These are phyloP conservation scores for Talaromyces sp. DNA, from an alignment of 2,329 filamentous ascomycete genomes.

Conservation along the genomic window DNA sequence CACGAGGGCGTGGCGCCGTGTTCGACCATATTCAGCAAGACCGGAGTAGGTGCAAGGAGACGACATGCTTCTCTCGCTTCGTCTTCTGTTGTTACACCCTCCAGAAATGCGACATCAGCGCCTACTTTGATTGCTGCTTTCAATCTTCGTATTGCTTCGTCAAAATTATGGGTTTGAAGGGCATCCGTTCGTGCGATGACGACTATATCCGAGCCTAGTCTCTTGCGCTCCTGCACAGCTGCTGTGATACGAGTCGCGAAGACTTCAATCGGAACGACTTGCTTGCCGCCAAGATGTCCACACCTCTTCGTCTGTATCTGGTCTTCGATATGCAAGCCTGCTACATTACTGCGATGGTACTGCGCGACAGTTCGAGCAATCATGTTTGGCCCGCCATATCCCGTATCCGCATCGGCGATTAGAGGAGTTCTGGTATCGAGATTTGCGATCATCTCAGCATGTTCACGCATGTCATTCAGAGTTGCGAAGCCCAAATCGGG, in stretches of 20 bases:
- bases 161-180: conserved; percentile 33
- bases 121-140: not conserved
- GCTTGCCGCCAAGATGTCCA: not conserved
- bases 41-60: not conserved
- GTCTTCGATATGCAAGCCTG: not conserved
- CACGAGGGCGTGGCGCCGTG: not conserved
- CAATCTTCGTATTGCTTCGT: conserved; percentile 37
- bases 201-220: conserved; percentile 28
- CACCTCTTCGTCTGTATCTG: not conserved
- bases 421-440: not conserved
- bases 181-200: conserved; percentile 35
- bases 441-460: not conserved
- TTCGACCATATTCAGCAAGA: not conserved
- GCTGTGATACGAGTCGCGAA: conserved; percentile 23
- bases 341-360: not conserved
- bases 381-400: not conserved
- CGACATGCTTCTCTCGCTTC: not conserved
- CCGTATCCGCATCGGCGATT: not conserved
- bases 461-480: not conserved
- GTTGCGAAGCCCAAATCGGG: not conserved
- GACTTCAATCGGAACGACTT: not conserved
- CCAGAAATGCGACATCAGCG: not conserved
- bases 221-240: conserved; percentile 54
- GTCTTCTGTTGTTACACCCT: not conserved
- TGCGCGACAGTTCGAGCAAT: not conserved